These are phyloP conservation scores for Gossypium armourianum DNA, from an alignment of 441 rosid genomes.

Conservation along the genomic window DNA sequence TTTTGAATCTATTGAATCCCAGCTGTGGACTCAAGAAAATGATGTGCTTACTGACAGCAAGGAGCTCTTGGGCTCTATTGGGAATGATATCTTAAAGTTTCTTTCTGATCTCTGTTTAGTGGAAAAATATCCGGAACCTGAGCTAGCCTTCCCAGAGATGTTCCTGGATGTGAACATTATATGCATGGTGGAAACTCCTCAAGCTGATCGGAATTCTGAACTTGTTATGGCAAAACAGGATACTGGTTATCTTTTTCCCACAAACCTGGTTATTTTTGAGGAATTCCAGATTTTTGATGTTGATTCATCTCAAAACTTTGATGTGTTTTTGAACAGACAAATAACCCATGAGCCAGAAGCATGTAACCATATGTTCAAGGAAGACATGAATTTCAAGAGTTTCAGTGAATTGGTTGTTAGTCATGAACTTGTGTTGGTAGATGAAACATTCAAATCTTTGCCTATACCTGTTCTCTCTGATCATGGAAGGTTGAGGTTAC, in stretches of 20 bases:
- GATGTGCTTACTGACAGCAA: constrained; percentile 24
- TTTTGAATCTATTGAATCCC: constrained; percentile 34
- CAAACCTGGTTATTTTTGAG: constrained; percentile 35
- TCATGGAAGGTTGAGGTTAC: constrained; percentile 30
- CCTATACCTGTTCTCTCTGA: constrained; percentile 57
- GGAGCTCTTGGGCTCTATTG: constrained; percentile 38
- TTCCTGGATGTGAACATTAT: constrained; percentile 35
- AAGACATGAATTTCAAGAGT: constrained; percentile 53
- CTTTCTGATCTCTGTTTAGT: constrained; percentile 38
- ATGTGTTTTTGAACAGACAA: constrained; percentile 33
- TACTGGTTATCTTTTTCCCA: constrained; percentile 22
- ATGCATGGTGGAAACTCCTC: constrained; percentile 34
- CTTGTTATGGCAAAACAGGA: constrained; percentile 22
- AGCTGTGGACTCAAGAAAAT: constrained; percentile 25
- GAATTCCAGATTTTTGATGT: constrained; percentile 44
- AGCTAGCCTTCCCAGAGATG: constrained; percentile 23
- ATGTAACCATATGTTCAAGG: constrained; percentile 39
- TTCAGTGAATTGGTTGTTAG: constrained; percentile 61
- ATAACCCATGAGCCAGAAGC: constrained; percentile 31
- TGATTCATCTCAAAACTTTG: constrained; percentile 37
- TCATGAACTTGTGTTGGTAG: constrained; percentile 58
- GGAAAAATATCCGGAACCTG: constrained; percentile 34
- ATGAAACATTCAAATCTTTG: constrained; percentile 68
- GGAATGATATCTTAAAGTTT: constrained; percentile 31
- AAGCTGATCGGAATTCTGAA: constrained; percentile 21